A percentile compares a stretch with the other conserved stretches of the same genome.
Conservation (phyloP, 805 yeast species). For the Metschnikowia aberdeeniae region DNA sequence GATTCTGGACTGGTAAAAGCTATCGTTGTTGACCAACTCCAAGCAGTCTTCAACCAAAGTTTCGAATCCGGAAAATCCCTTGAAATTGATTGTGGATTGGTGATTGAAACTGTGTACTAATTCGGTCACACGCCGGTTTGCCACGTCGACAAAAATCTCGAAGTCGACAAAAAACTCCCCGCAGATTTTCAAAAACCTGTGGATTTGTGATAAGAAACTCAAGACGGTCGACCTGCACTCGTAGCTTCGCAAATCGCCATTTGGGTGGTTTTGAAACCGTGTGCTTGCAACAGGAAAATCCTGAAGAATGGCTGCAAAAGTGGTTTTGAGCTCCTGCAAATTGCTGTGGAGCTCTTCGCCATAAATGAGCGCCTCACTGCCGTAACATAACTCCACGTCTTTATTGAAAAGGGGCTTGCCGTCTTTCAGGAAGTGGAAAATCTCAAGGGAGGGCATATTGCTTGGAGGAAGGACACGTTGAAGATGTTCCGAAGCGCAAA, state of each 20-base stretch:
- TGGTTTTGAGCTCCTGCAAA: constrained; percentile 6
- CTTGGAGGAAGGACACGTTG: too few species aligned
- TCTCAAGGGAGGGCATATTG: not conserved
- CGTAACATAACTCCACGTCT: constrained; percentile 4
- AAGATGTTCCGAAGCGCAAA: too few species aligned
- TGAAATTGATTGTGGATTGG: constrained; percentile 2
- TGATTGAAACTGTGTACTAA: constrained; percentile 2
- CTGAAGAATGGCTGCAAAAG: constrained; percentile 6
- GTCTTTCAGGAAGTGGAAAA: not conserved
- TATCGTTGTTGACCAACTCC: constrained; percentile 10
- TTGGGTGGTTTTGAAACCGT: not conserved
- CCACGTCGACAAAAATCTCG: constrained; percentile 7
- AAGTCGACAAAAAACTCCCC: constrained; percentile 8
- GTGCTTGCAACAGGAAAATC: constrained; percentile 5
- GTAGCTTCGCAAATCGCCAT: constrained; percentile 5
- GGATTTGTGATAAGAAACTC: constrained; percentile 6
- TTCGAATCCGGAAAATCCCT: constrained; percentile 9
- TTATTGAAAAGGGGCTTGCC: constrained; percentile 11
- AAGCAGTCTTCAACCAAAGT: constrained; percentile 9
- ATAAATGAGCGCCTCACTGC: constrained; percentile 1
- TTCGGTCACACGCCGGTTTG: not conserved
- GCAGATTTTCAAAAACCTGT: constrained; percentile 8
- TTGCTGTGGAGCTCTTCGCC: constrained; percentile 5
- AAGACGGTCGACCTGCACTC: constrained; percentile 8
- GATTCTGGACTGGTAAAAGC: constrained; percentile 12